A percentile compares a stretch with the other conserved stretches of the same genome.
Conservation (phyloP, 331 rosid species). For the Pyrus hybrid region DNA sequence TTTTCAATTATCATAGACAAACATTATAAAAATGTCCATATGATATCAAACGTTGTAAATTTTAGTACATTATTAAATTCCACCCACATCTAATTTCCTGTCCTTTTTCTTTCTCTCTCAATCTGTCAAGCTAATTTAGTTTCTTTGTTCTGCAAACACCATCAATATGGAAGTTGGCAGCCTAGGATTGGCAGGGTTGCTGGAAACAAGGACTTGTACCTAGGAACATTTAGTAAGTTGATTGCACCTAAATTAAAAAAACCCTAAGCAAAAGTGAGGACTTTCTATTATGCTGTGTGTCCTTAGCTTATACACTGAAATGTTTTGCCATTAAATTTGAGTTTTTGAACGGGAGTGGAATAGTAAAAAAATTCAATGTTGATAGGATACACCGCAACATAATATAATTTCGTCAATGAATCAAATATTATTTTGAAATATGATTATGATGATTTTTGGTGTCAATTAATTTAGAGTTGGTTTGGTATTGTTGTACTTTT, state of each 20-base stretch:
- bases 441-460: background rate
- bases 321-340: too few relatives aligned
- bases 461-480: background rate
- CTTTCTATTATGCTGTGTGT: too few relatives aligned
- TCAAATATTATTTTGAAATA: background rate
- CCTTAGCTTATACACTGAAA: too few relatives aligned
- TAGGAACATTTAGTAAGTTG: too few relatives aligned
- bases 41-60: background rate
- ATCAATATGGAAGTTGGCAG: constrained; percentile 99
- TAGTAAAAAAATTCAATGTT: too few relatives aligned
- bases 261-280: too few relatives aligned
- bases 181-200: constrained; percentile 97
- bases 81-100: background rate
- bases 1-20: constrained; percentile 30
- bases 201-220: constrained; percentile 95
- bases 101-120: background rate
- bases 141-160: constrained; percentile 53
- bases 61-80: background rate
- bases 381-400: too few relatives aligned
- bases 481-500: too few relatives aligned
- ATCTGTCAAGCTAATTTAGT: background rate
- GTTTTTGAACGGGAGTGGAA: too few relatives aligned
- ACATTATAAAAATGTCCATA: background rate
- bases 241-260: background rate
- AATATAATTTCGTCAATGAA: too few relatives aligned